A percentile compares a stretch with the other conserved stretches of the same genome.
Evolutionary conservation across 805 yeast genomes (phyloP).

Genomic region (Teunomyces cretensis): DNA sequence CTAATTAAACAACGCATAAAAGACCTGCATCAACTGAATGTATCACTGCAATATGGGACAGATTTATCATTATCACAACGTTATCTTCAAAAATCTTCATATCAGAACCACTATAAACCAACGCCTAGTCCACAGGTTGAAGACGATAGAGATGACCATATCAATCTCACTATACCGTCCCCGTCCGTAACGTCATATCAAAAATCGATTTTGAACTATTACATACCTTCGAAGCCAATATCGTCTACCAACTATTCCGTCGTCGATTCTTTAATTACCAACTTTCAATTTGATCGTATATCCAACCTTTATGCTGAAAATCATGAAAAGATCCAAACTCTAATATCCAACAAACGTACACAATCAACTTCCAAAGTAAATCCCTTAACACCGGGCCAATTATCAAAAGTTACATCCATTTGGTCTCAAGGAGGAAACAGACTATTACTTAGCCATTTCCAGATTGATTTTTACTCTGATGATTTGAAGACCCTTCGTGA

Average conservation of each 20-base stretch:
- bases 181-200: slow-evolving; percentile 20
- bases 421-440: slow-evolving; percentile 28
- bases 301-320: slow-evolving; percentile 13
- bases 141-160: background rate
- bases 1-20: background rate
- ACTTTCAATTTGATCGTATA: slow-evolving; percentile 10
- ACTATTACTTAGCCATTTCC: slow-evolving; percentile 32
- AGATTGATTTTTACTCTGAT: slow-evolving; percentile 59
- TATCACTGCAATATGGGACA: slow-evolving; percentile 36
- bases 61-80: slow-evolving; percentile 20
- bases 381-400: slow-evolving; percentile 30
- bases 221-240: slow-evolving; percentile 24
- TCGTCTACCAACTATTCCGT: slow-evolving; percentile 28
- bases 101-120: slow-evolving; percentile 33
- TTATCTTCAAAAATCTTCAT: slow-evolving; percentile 17
- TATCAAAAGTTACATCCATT: slow-evolving; percentile 28
- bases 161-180: background rate
- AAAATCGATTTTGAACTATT: slow-evolving; percentile 11
- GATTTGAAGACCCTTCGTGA: slow-evolving; percentile 74
- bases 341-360: slow-evolving; percentile 4
- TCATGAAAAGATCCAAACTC: slow-evolving; percentile 5
- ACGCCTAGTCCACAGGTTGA: slow-evolving; percentile 15
- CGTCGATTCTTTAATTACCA: slow-evolving; percentile 18
- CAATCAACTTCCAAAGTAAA: slow-evolving; percentile 6
- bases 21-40: background rate